Conservation (phyloP, 2,329 filamentous ascomycete species). For the Aspergillus amoenus region DNA sequence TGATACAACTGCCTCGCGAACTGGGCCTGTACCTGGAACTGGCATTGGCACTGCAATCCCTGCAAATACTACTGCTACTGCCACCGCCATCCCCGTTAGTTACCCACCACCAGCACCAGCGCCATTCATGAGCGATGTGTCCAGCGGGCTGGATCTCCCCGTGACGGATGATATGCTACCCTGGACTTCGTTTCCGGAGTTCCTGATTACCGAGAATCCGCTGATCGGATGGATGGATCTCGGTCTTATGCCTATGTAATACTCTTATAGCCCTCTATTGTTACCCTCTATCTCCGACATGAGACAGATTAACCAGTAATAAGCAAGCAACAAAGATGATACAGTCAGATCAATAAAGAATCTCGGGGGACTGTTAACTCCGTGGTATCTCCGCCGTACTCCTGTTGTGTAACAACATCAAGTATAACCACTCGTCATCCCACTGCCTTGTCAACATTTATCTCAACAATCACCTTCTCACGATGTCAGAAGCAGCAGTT, state of each 20-base stretch:
- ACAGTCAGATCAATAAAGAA: no score
- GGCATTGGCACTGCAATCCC: neutral
- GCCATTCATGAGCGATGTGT: neutral
- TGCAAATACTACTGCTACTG: neutral
- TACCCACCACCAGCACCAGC: neutral
- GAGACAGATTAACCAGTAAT: no score
- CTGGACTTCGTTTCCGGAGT: neutral
- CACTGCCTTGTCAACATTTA: no score
- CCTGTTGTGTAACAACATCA: no score
- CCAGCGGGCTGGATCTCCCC: neutral
- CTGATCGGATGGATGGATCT: conserved; percentile 1
- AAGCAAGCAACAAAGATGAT: no score
- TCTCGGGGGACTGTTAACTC: no score
- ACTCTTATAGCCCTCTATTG: no score
- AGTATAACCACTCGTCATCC: no score
- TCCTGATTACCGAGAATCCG: neutral
- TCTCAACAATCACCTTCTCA: no score
- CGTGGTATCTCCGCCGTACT: no score
- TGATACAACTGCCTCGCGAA: neutral
- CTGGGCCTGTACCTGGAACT: neutral
- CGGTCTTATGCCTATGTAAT: neutral
- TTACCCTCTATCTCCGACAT: no score
- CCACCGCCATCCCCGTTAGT: neutral
- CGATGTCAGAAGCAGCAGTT: no score
- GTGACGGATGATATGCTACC: neutral